Evolutionary conservation across 768 basidiomycete genomes (phyloP).

Genomic region (Podaxis pistillaris): DNA sequence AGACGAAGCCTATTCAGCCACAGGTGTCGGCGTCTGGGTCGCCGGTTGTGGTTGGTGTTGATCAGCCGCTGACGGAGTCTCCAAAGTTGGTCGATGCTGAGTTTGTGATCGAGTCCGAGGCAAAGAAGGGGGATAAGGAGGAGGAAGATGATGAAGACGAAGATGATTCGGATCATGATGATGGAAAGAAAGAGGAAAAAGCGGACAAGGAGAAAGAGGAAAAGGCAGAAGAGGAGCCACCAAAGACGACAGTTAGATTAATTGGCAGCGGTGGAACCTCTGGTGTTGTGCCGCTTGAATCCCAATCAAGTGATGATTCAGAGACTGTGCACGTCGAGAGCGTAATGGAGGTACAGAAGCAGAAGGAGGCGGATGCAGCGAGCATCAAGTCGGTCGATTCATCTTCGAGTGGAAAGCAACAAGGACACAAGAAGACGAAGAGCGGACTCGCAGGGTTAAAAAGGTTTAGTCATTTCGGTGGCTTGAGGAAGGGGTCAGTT

Average conservation of each 20-base stretch:
- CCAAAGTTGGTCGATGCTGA: slow-evolving; percentile 10
- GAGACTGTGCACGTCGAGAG: slow-evolving; percentile 29
- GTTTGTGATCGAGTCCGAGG: background rate
- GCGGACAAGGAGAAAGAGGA: background rate
- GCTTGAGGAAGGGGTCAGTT: slow-evolving; percentile 49
- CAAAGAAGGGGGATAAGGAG: background rate
- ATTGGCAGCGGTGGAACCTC: slow-evolving; percentile 54
- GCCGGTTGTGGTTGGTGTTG: background rate
- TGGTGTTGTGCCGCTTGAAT: slow-evolving; percentile 29
- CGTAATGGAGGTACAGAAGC: slow-evolving; percentile 28
- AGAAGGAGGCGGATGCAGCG: slow-evolving; percentile 35
- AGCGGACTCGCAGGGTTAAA: slow-evolving; percentile 58
- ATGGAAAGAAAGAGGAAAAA: slow-evolving; percentile 7
- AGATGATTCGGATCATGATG: background rate
- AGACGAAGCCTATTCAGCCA: background rate
- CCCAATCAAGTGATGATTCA: slow-evolving; percentile 12
- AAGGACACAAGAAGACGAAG: slow-evolving; percentile 55
- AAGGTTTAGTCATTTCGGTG: slow-evolving; percentile 46
- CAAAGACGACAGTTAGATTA: slow-evolving; percentile 52
- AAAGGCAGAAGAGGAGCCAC: slow-evolving; percentile 16
- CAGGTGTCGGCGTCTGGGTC: background rate
- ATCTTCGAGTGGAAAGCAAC: slow-evolving; percentile 22
- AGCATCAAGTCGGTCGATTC: slow-evolving; percentile 36
- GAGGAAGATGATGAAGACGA: slow-evolving; percentile 10
- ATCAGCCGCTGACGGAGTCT: background rate